Evolutionary conservation across 164 flowering plant species (phyloP).

Genomic region (Dillenia suffruticosa): DNA sequence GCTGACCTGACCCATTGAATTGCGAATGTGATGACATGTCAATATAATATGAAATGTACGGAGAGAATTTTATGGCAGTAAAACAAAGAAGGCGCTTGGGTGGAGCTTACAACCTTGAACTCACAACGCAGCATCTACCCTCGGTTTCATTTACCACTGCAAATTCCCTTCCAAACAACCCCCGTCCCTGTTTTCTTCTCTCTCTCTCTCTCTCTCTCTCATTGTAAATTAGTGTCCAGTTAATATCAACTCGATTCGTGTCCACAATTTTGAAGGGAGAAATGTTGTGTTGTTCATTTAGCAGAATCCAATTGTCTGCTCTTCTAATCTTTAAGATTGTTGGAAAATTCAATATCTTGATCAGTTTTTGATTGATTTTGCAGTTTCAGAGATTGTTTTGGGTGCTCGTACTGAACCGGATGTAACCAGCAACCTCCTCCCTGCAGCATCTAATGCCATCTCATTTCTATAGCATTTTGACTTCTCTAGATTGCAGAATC

Average conservation of each 20-base stretch:
- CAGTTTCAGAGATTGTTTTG: constrained; percentile 1
- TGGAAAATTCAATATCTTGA: neutral
- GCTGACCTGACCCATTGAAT: no score
- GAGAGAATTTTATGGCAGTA: no score
- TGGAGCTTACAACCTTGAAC: no score
- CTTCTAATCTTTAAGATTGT: neutral
- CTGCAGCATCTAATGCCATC: constrained; percentile 78
- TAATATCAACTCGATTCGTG: neutral
- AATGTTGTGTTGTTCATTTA: neutral
- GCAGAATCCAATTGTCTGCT: neutral
- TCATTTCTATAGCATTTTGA: constrained; percentile 50
- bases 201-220: neutral
- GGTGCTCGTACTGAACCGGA: constrained; percentile 82
- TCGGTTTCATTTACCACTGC: neutral
- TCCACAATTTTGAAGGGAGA: neutral
- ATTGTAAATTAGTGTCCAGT: neutral
- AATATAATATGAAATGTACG: no score
- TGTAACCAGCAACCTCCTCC: constrained; percentile 71
- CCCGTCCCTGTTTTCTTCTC: neutral
- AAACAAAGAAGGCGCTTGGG: no score
- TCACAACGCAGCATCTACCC: no score
- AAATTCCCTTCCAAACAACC: constrained; percentile 17
- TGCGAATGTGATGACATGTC: no score
- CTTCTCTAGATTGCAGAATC: constrained; percentile 52
- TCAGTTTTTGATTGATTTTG: constrained; percentile 5